Evolutionary conservation across 768 basidiomycete genomes (phyloP), one percentile per base, ranked within the genome.

Genomic region (Russula ochroleuca): DNA sequence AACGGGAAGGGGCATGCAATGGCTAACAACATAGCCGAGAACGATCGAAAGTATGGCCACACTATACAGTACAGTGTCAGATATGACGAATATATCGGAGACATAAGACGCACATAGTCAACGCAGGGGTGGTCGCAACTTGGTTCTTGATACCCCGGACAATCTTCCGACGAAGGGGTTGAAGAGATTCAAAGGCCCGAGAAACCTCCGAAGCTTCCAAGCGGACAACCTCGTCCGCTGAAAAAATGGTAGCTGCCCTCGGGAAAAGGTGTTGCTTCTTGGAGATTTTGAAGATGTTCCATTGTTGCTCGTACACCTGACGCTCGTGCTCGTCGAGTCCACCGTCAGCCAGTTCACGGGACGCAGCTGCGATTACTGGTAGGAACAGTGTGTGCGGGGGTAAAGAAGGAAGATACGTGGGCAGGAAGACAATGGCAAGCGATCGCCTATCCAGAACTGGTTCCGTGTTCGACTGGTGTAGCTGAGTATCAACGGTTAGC

Each of bases 31-130:
- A 69, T 72, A 85, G 73, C 86, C 78, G 33, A 88, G 76, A n/a
- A 90, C 78, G 43, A 90, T 77, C 43, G 87, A 87, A 67, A 90
- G 74, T 53, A 90, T 72, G 0, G 87, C 85, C 64, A 90, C 80
- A 53, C 88, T 90, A 66, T n/a, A 52, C 8, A 43, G 49, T n/a
- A 48, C 17, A 38, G 49, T 3, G 63, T 68, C 45, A 67, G 63
- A 21, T 15, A 56, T 45, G 41, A 23, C 9, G 7, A 17, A 41
- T 10, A 53, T 51, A 35, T 23, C 15, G 11, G 40, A 11, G 11
- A 25, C 19, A 33, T 61, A 70, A 10, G 47, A 74, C 85, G n/a
- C 77, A 90, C 88, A 90, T 75, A 23, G 86, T 87, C 53, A 86
- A 77, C 40, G 86, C 79, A 69, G 85, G 83, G 52, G 80, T 76